phyloP scores from a whole-genome alignment of 108 stramenopile genomes.

The Stephanodiscus triporus region DNA sequence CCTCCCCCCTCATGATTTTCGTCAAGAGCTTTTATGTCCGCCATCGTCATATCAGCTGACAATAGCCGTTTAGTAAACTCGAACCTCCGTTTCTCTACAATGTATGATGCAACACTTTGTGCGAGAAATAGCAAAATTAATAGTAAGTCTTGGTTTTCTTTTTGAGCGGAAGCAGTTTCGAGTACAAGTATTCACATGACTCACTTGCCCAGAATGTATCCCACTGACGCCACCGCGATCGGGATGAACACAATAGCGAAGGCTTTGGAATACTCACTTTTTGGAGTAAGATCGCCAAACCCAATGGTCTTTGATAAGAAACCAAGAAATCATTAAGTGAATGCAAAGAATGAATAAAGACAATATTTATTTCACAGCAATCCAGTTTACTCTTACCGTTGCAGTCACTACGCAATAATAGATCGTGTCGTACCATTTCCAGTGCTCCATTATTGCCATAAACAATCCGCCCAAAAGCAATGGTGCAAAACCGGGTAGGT shows the following conservation, averaged over 20 bases:
- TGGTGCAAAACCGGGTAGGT: conserved; percentile 25
- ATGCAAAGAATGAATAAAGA: not conserved
- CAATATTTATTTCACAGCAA: not conserved
- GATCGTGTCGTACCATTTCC: conserved; percentile 44
- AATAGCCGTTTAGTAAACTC: conserved; percentile 22
- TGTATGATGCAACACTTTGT: conserved; percentile 13
- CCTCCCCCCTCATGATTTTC: conserved; percentile 50
- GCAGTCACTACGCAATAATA: conserved; percentile 67
- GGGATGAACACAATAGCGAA: conserved; percentile 62
- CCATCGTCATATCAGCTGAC: conserved; percentile 52
- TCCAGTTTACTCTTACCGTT: conserved; percentile 32
- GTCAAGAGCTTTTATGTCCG: conserved; percentile 54
- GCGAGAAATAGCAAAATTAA: not conserved
- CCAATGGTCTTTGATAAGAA: conserved; percentile 51
- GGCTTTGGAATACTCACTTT: conserved; percentile 7
- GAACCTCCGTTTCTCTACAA: conserved; percentile 5
- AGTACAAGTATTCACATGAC: conserved; percentile 33
- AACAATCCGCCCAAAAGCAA: conserved; percentile 27
- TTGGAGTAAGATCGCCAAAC: conserved; percentile 61
- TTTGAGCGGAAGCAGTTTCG: not conserved
- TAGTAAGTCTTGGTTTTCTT: not conserved
- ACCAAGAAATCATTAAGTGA: not conserved
- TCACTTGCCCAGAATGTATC: conserved; percentile 52
- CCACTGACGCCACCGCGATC: conserved; percentile 62
- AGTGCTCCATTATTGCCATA: conserved; percentile 29